Conservation (phyloP, 495 filamentous ascomycete genomes). For the Thozetella sp. region DNA sequence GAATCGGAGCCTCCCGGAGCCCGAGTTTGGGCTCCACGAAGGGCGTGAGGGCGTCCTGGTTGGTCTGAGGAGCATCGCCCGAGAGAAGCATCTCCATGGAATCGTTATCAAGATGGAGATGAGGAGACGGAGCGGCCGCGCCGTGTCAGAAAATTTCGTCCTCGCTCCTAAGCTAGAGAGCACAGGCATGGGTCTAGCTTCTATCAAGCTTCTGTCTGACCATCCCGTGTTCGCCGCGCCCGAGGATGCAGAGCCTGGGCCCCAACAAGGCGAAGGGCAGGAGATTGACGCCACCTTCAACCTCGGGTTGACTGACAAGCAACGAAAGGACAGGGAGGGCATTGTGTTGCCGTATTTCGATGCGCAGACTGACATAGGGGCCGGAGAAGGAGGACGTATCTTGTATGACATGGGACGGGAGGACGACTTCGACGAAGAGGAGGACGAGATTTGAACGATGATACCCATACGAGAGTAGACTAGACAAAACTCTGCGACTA, state of each 20-base stretch:
- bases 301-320: slow-evolving; percentile 85
- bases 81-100: slow-evolving; percentile 34
- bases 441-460: slow-evolving; percentile 79
- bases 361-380: slow-evolving; percentile 78
- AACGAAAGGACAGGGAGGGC: slow-evolving; percentile 79
- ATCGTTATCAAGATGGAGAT: slow-evolving; percentile 87
- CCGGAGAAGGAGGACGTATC: slow-evolving; percentile 85
- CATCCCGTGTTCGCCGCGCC: slow-evolving; percentile 67
- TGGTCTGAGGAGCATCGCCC: slow-evolving; percentile 46
- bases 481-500: no score
- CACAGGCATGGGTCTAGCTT: slow-evolving; percentile 28
- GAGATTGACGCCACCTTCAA: slow-evolving; percentile 72
- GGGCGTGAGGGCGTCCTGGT: slow-evolving; percentile 73
- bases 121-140: slow-evolving; percentile 76
- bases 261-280: slow-evolving; percentile 52
- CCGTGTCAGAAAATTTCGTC: slow-evolving; percentile 77
- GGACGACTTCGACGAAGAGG: slow-evolving; percentile 98
- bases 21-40: slow-evolving; percentile 76
- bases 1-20: slow-evolving; percentile 69
- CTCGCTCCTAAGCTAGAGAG: slow-evolving; percentile 33
- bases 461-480: background rate
- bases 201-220: slow-evolving; percentile 74
- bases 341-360: slow-evolving; percentile 95
- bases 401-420: slow-evolving; percentile 95
- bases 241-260: slow-evolving; percentile 25